Conservation (phyloP, 352 stramenopile species). For the Lagenidium giganteum region DNA sequence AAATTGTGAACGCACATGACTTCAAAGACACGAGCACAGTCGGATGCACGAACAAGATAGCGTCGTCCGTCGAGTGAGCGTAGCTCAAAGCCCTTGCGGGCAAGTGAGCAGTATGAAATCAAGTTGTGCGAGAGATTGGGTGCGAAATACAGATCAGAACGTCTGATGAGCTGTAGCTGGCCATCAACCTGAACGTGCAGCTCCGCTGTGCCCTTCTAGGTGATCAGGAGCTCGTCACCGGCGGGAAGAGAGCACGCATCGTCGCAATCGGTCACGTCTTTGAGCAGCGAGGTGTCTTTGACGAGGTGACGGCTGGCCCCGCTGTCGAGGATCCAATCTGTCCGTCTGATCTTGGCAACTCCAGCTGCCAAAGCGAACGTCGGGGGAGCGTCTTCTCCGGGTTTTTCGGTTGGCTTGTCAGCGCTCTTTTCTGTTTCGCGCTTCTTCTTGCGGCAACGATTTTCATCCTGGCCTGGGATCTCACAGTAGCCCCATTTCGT, state of each 20-base stretch:
- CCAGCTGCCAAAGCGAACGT: no score
- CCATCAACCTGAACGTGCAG: background rate
- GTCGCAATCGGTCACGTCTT: background rate
- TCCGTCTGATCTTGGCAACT: no score
- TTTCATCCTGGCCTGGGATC: background rate
- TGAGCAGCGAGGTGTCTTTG: background rate
- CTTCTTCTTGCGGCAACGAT: background rate
- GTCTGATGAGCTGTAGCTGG: background rate
- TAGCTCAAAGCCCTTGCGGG: constrained; percentile 1
- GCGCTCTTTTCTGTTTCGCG: background rate
- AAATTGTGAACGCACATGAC: constrained; percentile 1
- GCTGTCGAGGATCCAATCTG: constrained; percentile 10
- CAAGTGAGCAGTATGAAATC: constrained; percentile 3
- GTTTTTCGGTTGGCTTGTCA: no score
- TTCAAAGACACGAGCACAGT: constrained; percentile 1
- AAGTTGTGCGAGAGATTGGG: background rate
- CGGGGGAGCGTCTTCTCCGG: no score
- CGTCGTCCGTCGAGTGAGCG: background rate
- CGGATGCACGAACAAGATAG: background rate
- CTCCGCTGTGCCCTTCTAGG: background rate
- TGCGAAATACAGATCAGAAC: background rate
- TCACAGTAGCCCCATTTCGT: background rate
- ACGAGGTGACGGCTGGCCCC: constrained; percentile 1
- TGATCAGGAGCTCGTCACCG: background rate
- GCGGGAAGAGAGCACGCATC: background rate